phyloP scores from a whole-genome alignment of 345 rosid genomes.

The Eucalyptus polyanthemos region DNA sequence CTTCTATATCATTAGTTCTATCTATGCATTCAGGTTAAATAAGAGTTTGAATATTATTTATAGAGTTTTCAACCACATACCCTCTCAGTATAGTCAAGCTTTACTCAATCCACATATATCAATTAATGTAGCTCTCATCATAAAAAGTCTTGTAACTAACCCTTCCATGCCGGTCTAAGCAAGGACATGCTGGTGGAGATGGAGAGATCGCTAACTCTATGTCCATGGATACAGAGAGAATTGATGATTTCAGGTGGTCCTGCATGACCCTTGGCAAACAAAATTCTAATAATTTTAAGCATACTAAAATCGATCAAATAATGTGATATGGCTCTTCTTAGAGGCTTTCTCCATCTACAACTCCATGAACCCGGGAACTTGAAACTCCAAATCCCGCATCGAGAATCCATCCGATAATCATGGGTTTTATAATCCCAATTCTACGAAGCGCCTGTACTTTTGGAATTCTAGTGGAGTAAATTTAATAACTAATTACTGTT shows the following conservation, averaged over 20 bases:
- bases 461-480: neutral
- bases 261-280: slow-evolving; percentile 39
- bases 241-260: slow-evolving; percentile 39
- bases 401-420: neutral
- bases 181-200: slow-evolving; percentile 53
- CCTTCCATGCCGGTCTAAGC: slow-evolving; percentile 38
- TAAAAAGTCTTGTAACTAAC: neutral
- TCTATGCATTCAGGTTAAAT: too few relatives aligned
- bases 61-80: too few relatives aligned
- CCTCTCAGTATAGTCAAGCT: too few relatives aligned
- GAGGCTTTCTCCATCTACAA: neutral
- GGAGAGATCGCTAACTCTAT: slow-evolving; percentile 34
- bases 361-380: neutral
- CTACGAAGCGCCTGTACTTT: neutral
- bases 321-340: neutral
- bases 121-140: too few relatives aligned
- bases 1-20: too few relatives aligned
- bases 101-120: neutral
- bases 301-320: neutral
- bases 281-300: neutral
- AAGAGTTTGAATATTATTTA: rapidly evolving
- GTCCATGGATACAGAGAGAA: slow-evolving; percentile 50
- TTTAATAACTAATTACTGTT: neutral
- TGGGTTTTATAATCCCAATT: neutral
- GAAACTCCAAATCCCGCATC: neutral